Conservation (phyloP, 2,329 filamentous ascomycete species). For the Cercospora citrullina region DNA sequence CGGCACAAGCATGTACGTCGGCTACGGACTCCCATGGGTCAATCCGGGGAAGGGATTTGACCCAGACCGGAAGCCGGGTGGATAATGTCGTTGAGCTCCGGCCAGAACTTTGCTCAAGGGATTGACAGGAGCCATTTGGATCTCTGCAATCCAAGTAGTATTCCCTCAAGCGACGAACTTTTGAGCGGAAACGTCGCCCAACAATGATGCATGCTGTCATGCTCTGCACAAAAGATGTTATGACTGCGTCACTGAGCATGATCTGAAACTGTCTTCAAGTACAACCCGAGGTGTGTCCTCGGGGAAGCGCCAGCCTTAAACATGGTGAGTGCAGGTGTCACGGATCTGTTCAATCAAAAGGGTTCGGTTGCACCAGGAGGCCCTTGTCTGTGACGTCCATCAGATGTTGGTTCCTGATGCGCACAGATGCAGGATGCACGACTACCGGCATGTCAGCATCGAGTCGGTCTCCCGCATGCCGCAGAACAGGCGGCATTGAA, state of each 20-base stretch:
- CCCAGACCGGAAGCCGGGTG: background rate
- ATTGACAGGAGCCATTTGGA: background rate
- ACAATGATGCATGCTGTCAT: background rate
- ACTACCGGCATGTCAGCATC: background rate
- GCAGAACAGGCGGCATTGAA: background rate
- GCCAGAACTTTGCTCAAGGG: background rate
- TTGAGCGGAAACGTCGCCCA: background rate
- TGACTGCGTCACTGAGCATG: background rate
- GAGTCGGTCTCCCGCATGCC: background rate
- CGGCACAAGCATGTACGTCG: background rate
- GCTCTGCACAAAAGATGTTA: background rate
- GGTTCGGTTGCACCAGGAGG: background rate
- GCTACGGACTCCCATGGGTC: background rate
- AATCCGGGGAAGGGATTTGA: background rate
- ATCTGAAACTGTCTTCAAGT: background rate
- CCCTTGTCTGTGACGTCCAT: background rate
- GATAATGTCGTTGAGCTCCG: background rate
- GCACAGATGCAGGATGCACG: background rate
- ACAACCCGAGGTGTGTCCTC: background rate
- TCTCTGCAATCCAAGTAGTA: background rate
- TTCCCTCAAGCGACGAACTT: no score
- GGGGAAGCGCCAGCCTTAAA: background rate
- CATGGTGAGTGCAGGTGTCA: background rate
- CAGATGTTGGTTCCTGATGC: background rate
- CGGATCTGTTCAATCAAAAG: background rate